Evolutionary conservation across 2,329 filamentous ascomycete species (phyloP).

Genomic region (Epichloe gansuensis): DNA sequence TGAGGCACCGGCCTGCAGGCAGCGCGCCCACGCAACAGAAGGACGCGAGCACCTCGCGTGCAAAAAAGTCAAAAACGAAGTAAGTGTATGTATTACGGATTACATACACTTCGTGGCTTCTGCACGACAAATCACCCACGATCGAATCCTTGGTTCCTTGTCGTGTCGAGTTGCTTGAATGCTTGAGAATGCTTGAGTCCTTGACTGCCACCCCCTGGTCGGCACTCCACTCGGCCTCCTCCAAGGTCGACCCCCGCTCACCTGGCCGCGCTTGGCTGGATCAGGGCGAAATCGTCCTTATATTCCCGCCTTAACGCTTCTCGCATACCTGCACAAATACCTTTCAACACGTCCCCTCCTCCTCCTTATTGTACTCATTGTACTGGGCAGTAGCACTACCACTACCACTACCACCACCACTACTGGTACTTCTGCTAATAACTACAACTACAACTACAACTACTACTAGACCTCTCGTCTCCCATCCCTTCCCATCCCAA

Average conservation of each 20-base stretch:
- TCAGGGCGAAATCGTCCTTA: slow-evolving; percentile 6
- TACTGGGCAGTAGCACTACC: not conserved
- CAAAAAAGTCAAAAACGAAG: not conserved
- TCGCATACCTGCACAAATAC: slow-evolving; percentile 6
- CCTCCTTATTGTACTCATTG: not conserved
- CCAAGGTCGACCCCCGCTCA: slow-evolving; percentile 7
- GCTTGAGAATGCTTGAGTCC: not conserved
- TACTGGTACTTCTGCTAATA: not conserved
- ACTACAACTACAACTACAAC: not conserved
- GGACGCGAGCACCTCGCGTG: not conserved
- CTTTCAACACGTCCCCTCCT: slow-evolving; percentile 1
- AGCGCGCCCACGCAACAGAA: not conserved
- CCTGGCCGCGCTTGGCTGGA: slow-evolving; percentile 10
- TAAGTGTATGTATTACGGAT: not conserved
- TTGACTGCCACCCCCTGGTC: slow-evolving; percentile 8
- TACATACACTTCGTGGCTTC: not conserved
- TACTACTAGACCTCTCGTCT: slow-evolving; percentile 3
- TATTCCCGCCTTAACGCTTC: slow-evolving; percentile 3
- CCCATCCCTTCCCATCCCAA: slow-evolving; percentile 3
- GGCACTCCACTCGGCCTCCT: slow-evolving; percentile 11
- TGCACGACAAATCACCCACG: not conserved
- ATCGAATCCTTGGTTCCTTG: too few relatives aligned
- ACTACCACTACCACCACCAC: not conserved
- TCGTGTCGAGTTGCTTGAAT: not conserved
- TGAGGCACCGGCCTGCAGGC: too few relatives aligned